Conservation (phyloP, 179 eudicot species). For the Beta corolliflora region DNA sequence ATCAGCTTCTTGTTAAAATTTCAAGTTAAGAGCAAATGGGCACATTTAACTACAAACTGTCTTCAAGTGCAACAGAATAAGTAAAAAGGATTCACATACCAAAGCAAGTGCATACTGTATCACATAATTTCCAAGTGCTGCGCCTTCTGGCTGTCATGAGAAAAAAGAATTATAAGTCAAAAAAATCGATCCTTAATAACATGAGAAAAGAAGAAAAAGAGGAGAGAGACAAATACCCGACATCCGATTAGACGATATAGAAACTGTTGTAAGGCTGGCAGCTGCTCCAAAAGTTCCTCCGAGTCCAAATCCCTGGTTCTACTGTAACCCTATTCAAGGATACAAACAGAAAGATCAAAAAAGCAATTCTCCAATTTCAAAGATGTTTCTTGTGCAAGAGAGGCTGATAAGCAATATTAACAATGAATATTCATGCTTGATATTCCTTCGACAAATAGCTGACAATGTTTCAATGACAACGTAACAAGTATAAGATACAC, state of each 20-base stretch:
- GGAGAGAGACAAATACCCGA: constrained; percentile 49
- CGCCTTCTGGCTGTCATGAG: constrained; percentile 82
- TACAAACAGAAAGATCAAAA: background rate
- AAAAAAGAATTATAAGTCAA: constrained; percentile 9
- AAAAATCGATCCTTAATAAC: background rate
- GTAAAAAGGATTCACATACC: constrained; percentile 45
- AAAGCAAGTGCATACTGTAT: constrained; percentile 92
- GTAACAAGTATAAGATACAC: background rate
- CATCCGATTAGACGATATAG: constrained; percentile 88
- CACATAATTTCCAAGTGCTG: constrained; percentile 78
- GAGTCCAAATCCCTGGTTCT: constrained; percentile 78
- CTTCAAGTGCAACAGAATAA: background rate
- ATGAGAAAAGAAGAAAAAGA: background rate
- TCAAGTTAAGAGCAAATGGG: background rate
- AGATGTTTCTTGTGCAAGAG: background rate
- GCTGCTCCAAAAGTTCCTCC: constrained; percentile 78
- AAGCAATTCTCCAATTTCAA: background rate
- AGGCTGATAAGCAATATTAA: background rate
- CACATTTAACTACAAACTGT: background rate
- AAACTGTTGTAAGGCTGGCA: constrained; percentile 89
- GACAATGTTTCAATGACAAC: too few relatives aligned
- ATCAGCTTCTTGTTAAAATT: background rate
- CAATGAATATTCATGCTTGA: background rate
- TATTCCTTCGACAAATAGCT: too few relatives aligned
- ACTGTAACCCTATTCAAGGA: constrained; percentile 63